Evolutionary conservation across 108 stramenopile genomes (phyloP).

Genomic region (Nitzschia palea): DNA sequence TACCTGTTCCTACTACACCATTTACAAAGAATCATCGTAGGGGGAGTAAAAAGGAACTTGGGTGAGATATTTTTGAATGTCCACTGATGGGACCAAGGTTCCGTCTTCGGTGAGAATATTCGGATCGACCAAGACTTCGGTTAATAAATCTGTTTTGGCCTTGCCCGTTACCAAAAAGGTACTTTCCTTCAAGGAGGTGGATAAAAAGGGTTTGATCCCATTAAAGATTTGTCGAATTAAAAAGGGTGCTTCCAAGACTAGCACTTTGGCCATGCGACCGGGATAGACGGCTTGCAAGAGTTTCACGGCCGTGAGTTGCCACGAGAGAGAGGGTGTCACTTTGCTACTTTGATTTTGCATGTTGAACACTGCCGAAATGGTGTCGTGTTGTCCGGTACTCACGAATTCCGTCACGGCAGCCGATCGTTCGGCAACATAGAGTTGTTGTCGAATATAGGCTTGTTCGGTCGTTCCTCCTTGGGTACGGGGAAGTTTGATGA

Average conservation of each 20-base stretch:
- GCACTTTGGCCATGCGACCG: constrained; percentile 1
- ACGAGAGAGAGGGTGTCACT: neutral
- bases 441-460: constrained; percentile 21
- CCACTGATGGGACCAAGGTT: neutral
- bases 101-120: constrained; percentile 6
- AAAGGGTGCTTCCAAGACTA: constrained; percentile 16
- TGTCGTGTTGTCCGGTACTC: constrained; percentile 1
- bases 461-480: constrained; percentile 12
- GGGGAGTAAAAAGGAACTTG: constrained; percentile 10
- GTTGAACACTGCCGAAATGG: constrained; percentile 3
- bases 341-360: constrained; percentile 16
- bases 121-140: neutral
- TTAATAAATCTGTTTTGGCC: neutral
- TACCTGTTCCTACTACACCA: no score
- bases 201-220: constrained; percentile 7
- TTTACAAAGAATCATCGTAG: no score
- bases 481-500: constrained; percentile 17
- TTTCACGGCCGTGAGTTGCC: constrained; percentile 11
- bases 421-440: constrained; percentile 40
- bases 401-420: constrained; percentile 28
- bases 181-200: constrained; percentile 4
- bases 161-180: constrained; percentile 9
- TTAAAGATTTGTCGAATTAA: constrained; percentile 9
- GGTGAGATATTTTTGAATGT: neutral
- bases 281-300: constrained; percentile 15